A percentile compares a stretch with the other conserved stretches of the same genome.
phyloP scores from a whole-genome alignment of 139 green algal genomes.

The Desmodesmus armatus region DNA sequence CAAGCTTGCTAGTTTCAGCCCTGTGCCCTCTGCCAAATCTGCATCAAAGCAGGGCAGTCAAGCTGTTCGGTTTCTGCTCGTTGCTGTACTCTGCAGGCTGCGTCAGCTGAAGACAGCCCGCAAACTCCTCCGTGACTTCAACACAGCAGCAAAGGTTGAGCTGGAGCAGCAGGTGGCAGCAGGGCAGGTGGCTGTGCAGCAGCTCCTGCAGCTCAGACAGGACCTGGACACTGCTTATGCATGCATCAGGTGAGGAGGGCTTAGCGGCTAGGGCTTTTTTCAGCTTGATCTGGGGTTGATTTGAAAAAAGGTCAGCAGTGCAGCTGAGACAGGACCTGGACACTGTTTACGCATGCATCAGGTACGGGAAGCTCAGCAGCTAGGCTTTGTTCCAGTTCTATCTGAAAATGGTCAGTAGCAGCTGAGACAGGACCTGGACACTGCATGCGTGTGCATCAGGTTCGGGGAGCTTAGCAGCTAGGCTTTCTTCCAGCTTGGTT shows the following conservation, averaged over 20 bases:
- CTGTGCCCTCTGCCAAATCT: background rate
- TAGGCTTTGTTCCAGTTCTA: no score
- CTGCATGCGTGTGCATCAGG: conserved; percentile 16
- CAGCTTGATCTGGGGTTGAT: no score
- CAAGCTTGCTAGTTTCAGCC: no score
- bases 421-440: conserved; percentile 34
- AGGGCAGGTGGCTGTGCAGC: conserved; percentile 6
- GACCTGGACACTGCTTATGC: conserved; percentile 37
- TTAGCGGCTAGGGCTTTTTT: background rate
- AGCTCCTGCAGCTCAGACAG: background rate
- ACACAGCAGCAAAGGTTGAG: conserved; percentile 21
- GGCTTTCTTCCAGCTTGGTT: no score
- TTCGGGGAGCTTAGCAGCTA: background rate
- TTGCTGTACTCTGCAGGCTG: conserved; percentile 25
- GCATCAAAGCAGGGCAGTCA: background rate
- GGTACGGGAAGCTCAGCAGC: no score
- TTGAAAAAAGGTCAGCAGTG: no score
- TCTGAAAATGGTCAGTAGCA: no score
- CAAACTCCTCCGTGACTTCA: conserved; percentile 39
- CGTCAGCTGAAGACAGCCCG: conserved; percentile 34
- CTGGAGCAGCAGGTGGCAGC: conserved; percentile 21
- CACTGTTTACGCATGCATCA: no score
- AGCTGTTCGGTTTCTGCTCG: background rate
- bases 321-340: no score
- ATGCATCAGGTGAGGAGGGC: conserved; percentile 1